A percentile compares a stretch with the other conserved stretches of the same genome.
Conservation (phyloP, 2,329 filamentous ascomycete genomes). For the Scedosporium boydii region DNA sequence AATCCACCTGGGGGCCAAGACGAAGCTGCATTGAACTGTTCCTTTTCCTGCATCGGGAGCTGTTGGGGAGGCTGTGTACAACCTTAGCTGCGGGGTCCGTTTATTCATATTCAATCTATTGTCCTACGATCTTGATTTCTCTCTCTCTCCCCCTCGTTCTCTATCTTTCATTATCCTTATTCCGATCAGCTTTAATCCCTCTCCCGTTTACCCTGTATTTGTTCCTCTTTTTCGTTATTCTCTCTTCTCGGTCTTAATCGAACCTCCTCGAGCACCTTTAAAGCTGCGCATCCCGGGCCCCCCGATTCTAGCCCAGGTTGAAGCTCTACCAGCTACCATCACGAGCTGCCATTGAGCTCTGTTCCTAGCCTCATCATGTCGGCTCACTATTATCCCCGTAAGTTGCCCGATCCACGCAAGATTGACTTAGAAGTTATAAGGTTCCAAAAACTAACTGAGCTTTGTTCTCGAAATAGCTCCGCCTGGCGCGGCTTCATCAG, state of each 20-base stretch:
- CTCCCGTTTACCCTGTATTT: not conserved
- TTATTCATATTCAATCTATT: not conserved
- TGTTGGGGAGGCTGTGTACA: not conserved
- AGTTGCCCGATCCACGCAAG: constrained; percentile 11
- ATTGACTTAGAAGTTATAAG: not conserved
- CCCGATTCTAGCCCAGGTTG: not conserved
- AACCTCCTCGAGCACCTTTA: not conserved
- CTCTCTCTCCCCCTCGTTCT: not conserved
- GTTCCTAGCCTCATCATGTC: constrained; percentile 22
- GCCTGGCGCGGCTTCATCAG: constrained; percentile 23
- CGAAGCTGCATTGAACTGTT: not conserved
- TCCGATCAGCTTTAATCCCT: not conserved
- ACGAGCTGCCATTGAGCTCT: not conserved
- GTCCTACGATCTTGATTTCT: not conserved
- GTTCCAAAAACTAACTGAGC: constrained; percentile 12
- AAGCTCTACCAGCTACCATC: not conserved
- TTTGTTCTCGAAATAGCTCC: constrained; percentile 23
- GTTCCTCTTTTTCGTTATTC: not conserved
- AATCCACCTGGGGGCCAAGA: not conserved
- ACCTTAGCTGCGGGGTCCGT: not conserved
- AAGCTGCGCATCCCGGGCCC: not conserved
- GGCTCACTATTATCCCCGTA: constrained; percentile 38
- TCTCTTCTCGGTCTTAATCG: not conserved
- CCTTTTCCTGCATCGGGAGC: not conserved
- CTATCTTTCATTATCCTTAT: not conserved